Evolutionary conservation across 257 asterid species (phyloP), one percentile per base, ranked within the genome.

Genomic region (Striga asiatica): DNA sequence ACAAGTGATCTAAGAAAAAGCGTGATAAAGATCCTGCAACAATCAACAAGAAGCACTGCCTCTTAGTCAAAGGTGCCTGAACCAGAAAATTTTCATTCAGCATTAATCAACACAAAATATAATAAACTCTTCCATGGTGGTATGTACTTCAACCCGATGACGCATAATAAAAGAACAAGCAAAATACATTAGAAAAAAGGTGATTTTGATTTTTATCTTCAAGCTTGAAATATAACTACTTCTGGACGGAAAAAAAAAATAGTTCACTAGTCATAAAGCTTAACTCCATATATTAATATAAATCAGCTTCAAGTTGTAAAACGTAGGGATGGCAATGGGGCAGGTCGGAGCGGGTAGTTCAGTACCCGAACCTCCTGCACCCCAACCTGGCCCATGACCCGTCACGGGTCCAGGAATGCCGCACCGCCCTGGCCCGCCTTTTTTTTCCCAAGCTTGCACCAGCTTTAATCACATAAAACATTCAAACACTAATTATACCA

Each of bases 21-120:
- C 85, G 97, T 2, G 97, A 85, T n/a, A 82, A 77, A 17, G 97
- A 83, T 61, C 95, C 97, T 0, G 95, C 97, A 38, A 80, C 75
- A 65, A 75, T 46, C 80, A 89, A 54, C 62, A 79, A 61, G 74
- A 89, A 81, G 78, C 95, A 85, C 61, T 82, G 97, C 64, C 63
- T 65, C 66, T 52, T 74, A 0, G 80, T 79, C 11, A 89, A 74
- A 2, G 94, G 80, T 32, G 72, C 85, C 97, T 89, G 77, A 59
- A 61, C 49, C 52, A 59, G 34, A 25, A 31, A 41, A 54, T 10
- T 48, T 52, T 38, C 25, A 14, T 47, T 69, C 16, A 69, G 58
- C 61, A 72, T 18, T 19, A 55, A 39, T 58, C 39, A 55, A 62
- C 38, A 14, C 37, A 43, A 16, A 37, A 27, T 3, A 41, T 42